Base-by-base conservation (phyloP, 257 asterid species). In the Solanum chiquidenum region DNA sequence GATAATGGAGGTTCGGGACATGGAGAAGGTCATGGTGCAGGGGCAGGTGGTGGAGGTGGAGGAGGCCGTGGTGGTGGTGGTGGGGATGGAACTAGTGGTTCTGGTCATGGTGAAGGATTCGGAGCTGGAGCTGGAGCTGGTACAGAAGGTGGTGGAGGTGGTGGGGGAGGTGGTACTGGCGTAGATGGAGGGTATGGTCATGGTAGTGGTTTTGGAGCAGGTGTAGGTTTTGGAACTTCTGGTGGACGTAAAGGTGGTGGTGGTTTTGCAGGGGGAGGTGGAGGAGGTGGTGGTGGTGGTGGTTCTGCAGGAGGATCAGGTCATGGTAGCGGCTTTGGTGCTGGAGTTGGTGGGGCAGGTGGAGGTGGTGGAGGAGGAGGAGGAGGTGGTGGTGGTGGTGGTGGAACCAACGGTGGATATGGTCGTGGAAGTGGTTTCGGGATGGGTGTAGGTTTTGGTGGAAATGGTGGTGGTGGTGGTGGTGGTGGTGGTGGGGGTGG, bases 121-220 rank as follows among this genome's bases (percentile, higher is more conserved):
- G 84, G 86, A 40, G 55, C 37, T 74, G 88, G 88, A 29, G 76
- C 37, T 35, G 86, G 86, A 25, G 66, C 40, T 35, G 86, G 89
- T 37, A 27, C 77, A 23, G 89, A 73, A 16, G 89, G 76, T 23
- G 86, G 89, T 34, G 88, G 88, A 12, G 88, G 88, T 33, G 88
- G 88, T 5, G 90, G 89, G 10, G 83, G 86, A 31, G 84, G 74
- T 23, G 68, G 80, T 12, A 37, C 11, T 76, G 76, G 85, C 60
- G 68, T 68, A 52, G 49, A 29, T 71, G 73, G 83, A 13, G 87
- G 90, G 5, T 60, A 58, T 33, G 83, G 88, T 25, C 76, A 83
- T 3, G 90, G 87, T 1, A 58, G 88, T 79, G 89, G 91, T 40
- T 85, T 79, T 60, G 90, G 89, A 23, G 87, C 83, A 12, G 75